Base-by-base conservation (phyloP, 352 stramenopile species). In the Globisporangium barbulae region DNA sequence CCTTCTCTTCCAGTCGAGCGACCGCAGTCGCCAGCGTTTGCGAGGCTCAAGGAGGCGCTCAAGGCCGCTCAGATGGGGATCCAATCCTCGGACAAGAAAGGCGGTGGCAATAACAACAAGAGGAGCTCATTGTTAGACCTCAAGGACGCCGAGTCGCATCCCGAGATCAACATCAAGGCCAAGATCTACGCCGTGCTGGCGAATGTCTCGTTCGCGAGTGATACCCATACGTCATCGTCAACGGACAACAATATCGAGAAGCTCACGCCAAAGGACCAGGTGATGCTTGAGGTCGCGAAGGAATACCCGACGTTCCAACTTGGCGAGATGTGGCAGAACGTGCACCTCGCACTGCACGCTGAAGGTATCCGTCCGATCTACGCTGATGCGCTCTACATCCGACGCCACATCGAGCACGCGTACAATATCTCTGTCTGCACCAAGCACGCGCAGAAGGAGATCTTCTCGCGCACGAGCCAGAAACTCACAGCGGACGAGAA, bases 261-360 rank as follows among this genome's bases (percentile, higher is more conserved):
- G 13, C 67, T 90, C 25, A 75, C 70, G 8, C 56, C 72, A 8
- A 68, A 77, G 30, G 83, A 92, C 19, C 76, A 81, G 15, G 73
- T 90, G 10, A 74, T 90, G 64, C 68, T 94, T n/a, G 85, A 91
- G 54, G 71, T 88, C 39, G 78, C 77, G 1, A 92, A 90, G 59
- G 85, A 92, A 59, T 89, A 85, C 47, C 73, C 81, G 22, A 85
- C 79, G 10, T 91, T 89, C 56, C 72, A 78, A 30, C 59, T 88
- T 13, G 83, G 81, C 42, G 80, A 87, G 47, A 87, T 88, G 76
- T 94, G 85, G 83, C 82, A 90, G 55, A 83, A 85, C 48, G 72
- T 91, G 22, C 69, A 92, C 59, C 64, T 82, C 30, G 73, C 75
- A 31, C 71, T 92, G 39, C 63, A 91, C 53, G 81, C 81, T 3